phyloP scores from a whole-genome alignment of 73 alveolate genomes.

The Diophrys appendiculata region DNA sequence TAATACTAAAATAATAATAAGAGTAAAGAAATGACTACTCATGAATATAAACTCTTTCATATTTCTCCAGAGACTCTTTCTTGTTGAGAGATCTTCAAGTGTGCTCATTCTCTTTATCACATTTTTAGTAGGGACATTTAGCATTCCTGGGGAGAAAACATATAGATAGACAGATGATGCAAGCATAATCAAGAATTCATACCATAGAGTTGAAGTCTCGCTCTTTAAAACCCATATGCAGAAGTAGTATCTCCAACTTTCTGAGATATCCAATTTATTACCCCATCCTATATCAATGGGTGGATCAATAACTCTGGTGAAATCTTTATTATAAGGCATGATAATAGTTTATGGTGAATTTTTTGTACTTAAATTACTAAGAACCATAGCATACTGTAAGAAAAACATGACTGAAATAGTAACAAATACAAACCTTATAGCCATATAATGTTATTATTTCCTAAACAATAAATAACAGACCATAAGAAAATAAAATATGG shows the following conservation, averaged over 20 bases:
- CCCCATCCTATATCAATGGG: background rate
- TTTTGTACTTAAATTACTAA: background rate
- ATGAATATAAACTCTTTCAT: background rate
- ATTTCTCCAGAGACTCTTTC: background rate
- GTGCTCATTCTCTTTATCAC: background rate
- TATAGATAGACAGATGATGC: conserved; percentile 6
- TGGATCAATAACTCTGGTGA: background rate
- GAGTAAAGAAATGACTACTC: background rate
- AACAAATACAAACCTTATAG: background rate
- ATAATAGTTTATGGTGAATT: background rate
- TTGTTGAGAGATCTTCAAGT: background rate
- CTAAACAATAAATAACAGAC: too few relatives aligned
- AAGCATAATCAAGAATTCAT: background rate
- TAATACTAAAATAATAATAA: conserved; percentile 1
- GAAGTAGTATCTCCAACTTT: background rate
- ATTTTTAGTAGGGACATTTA: conserved; percentile 1
- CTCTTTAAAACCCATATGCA: background rate
- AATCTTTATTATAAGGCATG: background rate
- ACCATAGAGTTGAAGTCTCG: background rate
- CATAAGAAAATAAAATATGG: too few relatives aligned
- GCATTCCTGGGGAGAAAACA: conserved; percentile 10
- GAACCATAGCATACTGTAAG: background rate
- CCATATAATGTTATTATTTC: background rate
- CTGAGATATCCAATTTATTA: background rate
- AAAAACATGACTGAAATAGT: background rate